These are phyloP conservation scores for Cucumis cinereus DNA, from an alignment of 306 rosid species.

Conservation along the genomic window DNA sequence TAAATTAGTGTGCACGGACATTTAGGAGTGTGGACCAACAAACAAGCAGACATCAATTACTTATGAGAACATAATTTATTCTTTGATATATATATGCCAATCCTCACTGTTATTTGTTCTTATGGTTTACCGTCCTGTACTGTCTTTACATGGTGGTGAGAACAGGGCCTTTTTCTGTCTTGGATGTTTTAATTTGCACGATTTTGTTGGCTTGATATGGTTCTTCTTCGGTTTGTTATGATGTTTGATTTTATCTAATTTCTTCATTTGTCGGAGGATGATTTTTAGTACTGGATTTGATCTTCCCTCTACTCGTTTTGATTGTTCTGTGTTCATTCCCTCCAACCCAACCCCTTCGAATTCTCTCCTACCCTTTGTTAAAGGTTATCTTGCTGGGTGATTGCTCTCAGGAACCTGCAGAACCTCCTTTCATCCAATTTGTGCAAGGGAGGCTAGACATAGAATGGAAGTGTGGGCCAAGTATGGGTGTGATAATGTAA, in stretches of 20 bases:
- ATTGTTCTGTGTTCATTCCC: background rate
- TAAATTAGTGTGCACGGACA: no score
- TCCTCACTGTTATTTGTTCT: background rate
- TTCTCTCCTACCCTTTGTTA: background rate
- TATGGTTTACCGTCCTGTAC: background rate
- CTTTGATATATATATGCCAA: background rate
- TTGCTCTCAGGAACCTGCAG: slow-evolving; percentile 59
- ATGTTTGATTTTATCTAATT: background rate
- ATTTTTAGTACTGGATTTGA: background rate
- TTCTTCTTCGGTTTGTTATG: background rate
- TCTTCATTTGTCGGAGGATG: background rate
- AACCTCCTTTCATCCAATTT: slow-evolving; percentile 80
- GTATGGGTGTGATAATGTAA: slow-evolving; percentile 61
- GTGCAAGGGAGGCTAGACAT: slow-evolving; percentile 84
- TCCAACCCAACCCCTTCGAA: background rate
- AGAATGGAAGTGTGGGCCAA: slow-evolving; percentile 96
- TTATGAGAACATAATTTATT: background rate
- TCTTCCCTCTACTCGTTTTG: background rate
- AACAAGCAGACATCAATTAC: no score
- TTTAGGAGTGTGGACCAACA: no score
- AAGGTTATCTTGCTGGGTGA: background rate
- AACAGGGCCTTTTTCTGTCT: background rate
- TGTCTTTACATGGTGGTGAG: background rate
- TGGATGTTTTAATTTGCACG: background rate
- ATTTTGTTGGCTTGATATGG: background rate